Evolutionary conservation across 1,139 yeast species (phyloP).

Genomic region (Pichia sp.): DNA sequence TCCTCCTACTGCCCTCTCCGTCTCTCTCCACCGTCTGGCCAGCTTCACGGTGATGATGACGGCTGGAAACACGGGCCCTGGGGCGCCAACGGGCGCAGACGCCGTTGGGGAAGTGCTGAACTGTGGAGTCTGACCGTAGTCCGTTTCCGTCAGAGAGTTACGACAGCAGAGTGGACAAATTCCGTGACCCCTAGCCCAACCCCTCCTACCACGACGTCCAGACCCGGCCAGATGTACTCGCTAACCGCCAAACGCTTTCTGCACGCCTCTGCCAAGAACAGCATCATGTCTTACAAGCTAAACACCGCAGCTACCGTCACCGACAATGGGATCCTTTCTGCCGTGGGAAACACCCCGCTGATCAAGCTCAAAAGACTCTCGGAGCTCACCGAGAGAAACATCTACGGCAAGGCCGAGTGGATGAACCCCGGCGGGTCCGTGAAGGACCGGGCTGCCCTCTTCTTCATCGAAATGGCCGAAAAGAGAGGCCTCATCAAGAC

Average conservation of each 20-base stretch:
- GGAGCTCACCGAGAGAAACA: constrained; percentile 66
- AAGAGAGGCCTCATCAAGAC: constrained; percentile 52
- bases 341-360: constrained; percentile 82
- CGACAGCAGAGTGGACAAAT: not conserved
- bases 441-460: constrained; percentile 86
- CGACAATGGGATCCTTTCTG: constrained; percentile 22
- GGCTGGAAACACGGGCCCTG: not conserved
- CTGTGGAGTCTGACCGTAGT: not conserved
- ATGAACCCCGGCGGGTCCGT: constrained; percentile 96
- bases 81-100: not conserved
- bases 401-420: constrained; percentile 85
- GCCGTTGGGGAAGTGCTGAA: not conserved
- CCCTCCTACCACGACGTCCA: no score
- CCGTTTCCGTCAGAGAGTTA: not conserved
- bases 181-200: no score
- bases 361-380: constrained; percentile 62
- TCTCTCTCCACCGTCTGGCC: not conserved
- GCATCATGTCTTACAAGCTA: constrained; percentile 8
- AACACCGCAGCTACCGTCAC: constrained; percentile 4
- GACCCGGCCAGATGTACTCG: constrained; percentile 4
- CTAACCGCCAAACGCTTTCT: constrained; percentile 3
- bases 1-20: not conserved
- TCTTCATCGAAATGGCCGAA: constrained; percentile 76
- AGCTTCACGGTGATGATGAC: not conserved
- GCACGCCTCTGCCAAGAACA: constrained; percentile 1